phyloP scores from a whole-genome alignment of 805 yeast genomes.

The Wickerhamomyces queroliae region DNA sequence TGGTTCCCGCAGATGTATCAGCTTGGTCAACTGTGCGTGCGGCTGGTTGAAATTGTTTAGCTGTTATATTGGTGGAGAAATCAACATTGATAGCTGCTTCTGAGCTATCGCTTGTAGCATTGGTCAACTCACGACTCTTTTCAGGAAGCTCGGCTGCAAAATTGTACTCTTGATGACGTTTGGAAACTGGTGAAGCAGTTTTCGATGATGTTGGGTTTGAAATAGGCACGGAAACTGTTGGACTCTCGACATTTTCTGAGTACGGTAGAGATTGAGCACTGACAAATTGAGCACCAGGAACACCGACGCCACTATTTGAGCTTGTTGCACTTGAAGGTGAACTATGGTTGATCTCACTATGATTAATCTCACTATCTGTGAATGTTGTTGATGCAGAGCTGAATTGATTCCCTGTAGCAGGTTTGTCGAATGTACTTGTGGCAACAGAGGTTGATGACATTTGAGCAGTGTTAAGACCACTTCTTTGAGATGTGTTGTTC shows the following conservation, averaged over 20 bases:
- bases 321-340: neutral
- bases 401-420: too few relatives aligned
- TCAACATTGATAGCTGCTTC: too few relatives aligned
- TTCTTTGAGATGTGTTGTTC: slow-evolving; percentile 1
- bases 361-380: neutral
- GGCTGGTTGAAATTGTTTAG: neutral
- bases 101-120: too few relatives aligned
- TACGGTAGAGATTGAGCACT: neutral
- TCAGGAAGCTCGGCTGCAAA: too few relatives aligned
- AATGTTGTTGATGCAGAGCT: neutral
- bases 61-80: too few relatives aligned
- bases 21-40: neutral
- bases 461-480: slow-evolving; percentile 2
- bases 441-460: slow-evolving; percentile 3
- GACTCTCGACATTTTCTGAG: neutral
- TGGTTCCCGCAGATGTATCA: neutral
- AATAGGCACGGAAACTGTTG: neutral
- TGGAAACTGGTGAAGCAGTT: too few relatives aligned
- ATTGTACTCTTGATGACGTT: too few relatives aligned
- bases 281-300: neutral
- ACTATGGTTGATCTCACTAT: too few relatives aligned
- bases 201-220: neutral
- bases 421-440: neutral
- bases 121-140: too few relatives aligned
- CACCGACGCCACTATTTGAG: neutral